Evolutionary conservation across 108 stramenopile genomes (phyloP).

Genomic region (Skeletonema potamos): DNA sequence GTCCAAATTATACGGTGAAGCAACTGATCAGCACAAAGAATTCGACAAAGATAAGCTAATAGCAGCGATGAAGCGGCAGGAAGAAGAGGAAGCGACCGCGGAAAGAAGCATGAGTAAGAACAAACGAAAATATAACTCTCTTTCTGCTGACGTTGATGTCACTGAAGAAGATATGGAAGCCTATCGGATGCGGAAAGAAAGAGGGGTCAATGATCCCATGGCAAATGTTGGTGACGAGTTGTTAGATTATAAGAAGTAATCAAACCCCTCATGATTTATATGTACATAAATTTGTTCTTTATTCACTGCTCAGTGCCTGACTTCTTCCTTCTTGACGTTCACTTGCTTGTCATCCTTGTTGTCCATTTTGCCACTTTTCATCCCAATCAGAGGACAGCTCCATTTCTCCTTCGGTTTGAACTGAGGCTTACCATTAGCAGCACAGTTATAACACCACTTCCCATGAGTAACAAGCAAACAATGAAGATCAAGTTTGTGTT

Average conservation of each 20-base stretch:
- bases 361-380: slow-evolving; percentile 20
- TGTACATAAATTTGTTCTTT: background rate
- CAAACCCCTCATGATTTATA: background rate
- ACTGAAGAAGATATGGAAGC: slow-evolving; percentile 97
- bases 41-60: slow-evolving; percentile 84
- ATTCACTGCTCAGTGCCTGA: background rate
- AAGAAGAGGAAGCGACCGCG: slow-evolving; percentile 39
- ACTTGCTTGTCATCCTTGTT: background rate
- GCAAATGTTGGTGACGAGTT: slow-evolving; percentile 76
- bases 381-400: slow-evolving; percentile 54
- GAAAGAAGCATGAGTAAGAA: slow-evolving; percentile 33
- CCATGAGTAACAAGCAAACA: slow-evolving; percentile 76
- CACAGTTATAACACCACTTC: slow-evolving; percentile 68
- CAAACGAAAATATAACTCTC: slow-evolving; percentile 91
- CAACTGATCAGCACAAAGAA: slow-evolving; percentile 55
- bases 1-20: slow-evolving; percentile 89
- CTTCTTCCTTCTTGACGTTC: background rate
- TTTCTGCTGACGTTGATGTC: slow-evolving; percentile 74
- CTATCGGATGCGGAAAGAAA: slow-evolving; percentile 82
- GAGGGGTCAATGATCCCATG: slow-evolving; percentile 86
- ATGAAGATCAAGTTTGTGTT: slow-evolving; percentile 69
- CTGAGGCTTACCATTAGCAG: slow-evolving; percentile 71
- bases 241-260: slow-evolving; percentile 70
- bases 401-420: slow-evolving; percentile 67
- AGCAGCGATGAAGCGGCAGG: slow-evolving; percentile 63